Base-by-base conservation (phyloP, 23 red algal species). In the Gracilaria vermiculophylla region DNA sequence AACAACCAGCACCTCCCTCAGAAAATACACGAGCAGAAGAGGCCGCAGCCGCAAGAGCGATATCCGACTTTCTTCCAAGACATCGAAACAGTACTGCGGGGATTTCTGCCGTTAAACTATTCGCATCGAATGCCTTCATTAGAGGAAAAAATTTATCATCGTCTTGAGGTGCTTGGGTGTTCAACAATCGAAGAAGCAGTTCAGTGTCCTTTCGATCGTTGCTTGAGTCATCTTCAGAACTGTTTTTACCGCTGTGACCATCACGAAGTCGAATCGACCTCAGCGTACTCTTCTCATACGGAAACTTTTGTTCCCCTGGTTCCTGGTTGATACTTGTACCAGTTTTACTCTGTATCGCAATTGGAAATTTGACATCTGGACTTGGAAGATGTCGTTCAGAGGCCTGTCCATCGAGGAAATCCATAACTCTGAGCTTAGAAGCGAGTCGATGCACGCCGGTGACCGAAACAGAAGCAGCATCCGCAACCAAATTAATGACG, bases 1-100 rank as follows among this genome's bases (percentile, higher is more conserved):
- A 91, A 42, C 70, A 80, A 9, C 87, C 87, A 52, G 20, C 76
- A 14, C 87, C 87, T 5, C 87, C 87, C 29, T 69, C 40, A 4
- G 32, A 42, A 54, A 91, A 44, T 32, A 91, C 41, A 25, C 42
- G 62, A 52, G 60, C 50, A 29, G 76, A 80, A 69, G 71, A 34
- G 44, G 74, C 49, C 12, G 75, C 72, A 72, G 75, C 58, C 25
- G 76, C 75, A 3, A 73, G 55, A 27, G 75, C 58, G 24, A 70
- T 80, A 9, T 80, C 20, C 9, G 49, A 47, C 20, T 80, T 70
- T 41, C 9, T 64, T 19, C 62, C 34, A 5, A 91, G 37, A 28
- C 56, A 81, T 14, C 75, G 41, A 81, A 70, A 61, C 3, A 91
- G 40, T 35, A 72, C 87, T 16, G 71, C 44, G 5, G 75, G 87